Percentiles rank a stretch among this genome's conserved stretches.
phyloP scores from a whole-genome alignment of 805 yeast species.

The Myxozyma neotropica region DNA sequence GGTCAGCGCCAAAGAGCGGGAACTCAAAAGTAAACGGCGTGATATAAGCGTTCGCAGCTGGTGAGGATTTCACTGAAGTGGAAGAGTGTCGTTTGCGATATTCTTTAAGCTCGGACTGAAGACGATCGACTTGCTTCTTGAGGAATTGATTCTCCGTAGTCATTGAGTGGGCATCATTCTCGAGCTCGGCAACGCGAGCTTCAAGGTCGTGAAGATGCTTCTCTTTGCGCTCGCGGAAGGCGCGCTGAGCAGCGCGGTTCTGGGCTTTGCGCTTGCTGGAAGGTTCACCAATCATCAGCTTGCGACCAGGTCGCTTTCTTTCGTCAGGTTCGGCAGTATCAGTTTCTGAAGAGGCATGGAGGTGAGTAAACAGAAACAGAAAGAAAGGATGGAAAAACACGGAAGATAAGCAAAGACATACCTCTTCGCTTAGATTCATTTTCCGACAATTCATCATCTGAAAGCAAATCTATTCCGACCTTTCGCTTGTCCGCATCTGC shows the following conservation, averaged over 20 bases:
- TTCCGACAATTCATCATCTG: conserved; percentile 34
- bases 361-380: no score
- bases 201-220: conserved; percentile 82
- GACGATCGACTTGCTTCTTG: conserved; percentile 71
- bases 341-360: no score
- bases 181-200: conserved; percentile 70
- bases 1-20: conserved; percentile 50
- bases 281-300: conserved; percentile 75
- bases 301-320: conserved; percentile 69
- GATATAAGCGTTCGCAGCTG: conserved; percentile 15
- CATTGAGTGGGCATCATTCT: conserved; percentile 68
- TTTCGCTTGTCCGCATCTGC: conserved; percentile 31
- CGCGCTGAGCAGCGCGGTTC: conserved; percentile 97
- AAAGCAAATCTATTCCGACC: conserved; percentile 12
- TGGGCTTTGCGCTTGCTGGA: conserved; percentile 92
- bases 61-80: conserved; percentile 15
- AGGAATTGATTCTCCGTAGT: conserved; percentile 72
- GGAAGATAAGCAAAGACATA: neutral
- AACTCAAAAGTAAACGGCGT: conserved; percentile 54
- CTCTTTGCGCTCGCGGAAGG: conserved; percentile 93
- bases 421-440: conserved; percentile 29
- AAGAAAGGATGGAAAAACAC: no score
- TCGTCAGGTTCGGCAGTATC: conserved; percentile 33
- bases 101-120: conserved; percentile 69
- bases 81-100: conserved; percentile 49